These are phyloP conservation scores for Entophlyctis luteolus DNA, from an alignment of 192 early-diverging fungal species.

Conservation along the genomic window DNA sequence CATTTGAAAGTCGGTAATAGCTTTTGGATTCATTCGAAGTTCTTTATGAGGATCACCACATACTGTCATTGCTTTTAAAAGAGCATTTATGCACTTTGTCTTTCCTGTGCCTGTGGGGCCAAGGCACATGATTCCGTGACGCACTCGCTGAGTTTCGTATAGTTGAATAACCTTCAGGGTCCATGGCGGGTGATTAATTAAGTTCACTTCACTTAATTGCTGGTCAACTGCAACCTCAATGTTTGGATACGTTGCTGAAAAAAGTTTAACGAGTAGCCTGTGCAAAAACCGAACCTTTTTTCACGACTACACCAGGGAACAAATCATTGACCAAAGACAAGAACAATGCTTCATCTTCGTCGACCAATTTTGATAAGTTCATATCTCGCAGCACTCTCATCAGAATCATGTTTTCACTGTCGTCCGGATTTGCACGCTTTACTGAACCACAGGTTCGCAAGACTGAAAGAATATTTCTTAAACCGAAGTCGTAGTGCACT, in stretches of 20 bases:
- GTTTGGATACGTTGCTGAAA: conserved; percentile 42
- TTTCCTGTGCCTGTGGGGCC: conserved; percentile 66
- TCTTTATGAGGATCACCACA: conserved; percentile 67
- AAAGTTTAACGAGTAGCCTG: background rate
- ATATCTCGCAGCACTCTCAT: conserved; percentile 65
- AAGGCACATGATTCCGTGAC: conserved; percentile 64
- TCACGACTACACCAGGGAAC: conserved; percentile 59
- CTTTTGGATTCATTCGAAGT: conserved; percentile 64
- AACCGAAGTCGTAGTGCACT: conserved; percentile 66
- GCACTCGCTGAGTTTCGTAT: conserved; percentile 57
- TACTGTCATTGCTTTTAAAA: conserved; percentile 58
- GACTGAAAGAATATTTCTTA: conserved; percentile 62
- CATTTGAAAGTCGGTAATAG: conserved; percentile 67
- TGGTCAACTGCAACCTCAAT: conserved; percentile 60
- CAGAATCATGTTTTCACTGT: conserved; percentile 59
- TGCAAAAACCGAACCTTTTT: conserved; percentile 37
- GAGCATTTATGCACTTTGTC: conserved; percentile 53
- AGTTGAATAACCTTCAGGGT: conserved; percentile 63
- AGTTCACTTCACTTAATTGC: conserved; percentile 53
- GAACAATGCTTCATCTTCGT: conserved; percentile 63
- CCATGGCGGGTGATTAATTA: conserved; percentile 64
- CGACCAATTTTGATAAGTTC: conserved; percentile 66
- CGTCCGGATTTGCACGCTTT: conserved; percentile 59
- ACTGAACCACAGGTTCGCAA: conserved; percentile 61
- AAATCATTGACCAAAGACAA: conserved; percentile 58